Evolutionary conservation across 1,139 yeast genomes (phyloP).

Genomic region (Sugiyamaella novakii): DNA sequence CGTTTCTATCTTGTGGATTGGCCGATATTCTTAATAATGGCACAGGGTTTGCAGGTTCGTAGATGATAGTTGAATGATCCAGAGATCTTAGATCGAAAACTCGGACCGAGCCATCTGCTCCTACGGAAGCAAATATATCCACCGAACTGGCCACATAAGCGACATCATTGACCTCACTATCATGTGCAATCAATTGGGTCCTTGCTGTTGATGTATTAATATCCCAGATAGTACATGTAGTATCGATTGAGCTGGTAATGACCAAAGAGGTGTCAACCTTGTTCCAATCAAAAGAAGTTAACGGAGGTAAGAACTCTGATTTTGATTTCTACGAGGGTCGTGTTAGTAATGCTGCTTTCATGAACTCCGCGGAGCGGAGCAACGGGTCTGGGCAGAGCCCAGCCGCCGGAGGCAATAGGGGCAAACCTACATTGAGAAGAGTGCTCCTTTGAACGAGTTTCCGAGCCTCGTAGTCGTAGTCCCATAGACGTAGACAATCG

Average conservation of each 20-base stretch:
- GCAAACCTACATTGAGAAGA: slow-evolving; percentile 39
- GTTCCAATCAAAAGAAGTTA: slow-evolving; percentile 96
- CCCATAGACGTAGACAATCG: slow-evolving; percentile 71
- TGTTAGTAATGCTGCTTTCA: not conserved
- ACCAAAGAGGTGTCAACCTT: slow-evolving; percentile 65
- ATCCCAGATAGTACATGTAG: slow-evolving; percentile 98
- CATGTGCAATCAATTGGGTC: slow-evolving; percentile 95
- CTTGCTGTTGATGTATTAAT: slow-evolving; percentile 72
- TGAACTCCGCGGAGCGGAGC: not conserved
- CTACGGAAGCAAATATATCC: slow-evolving; percentile 86
- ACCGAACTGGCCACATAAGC: slow-evolving; percentile 75
- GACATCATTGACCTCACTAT: slow-evolving; percentile 92
- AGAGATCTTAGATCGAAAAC: slow-evolving; percentile 86
- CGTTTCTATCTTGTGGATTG: slow-evolving; percentile 75
- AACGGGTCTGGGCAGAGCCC: slow-evolving; percentile 7
- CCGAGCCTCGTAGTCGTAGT: slow-evolving; percentile 46
- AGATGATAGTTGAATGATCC: slow-evolving; percentile 92
- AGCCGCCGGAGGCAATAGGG: not conserved
- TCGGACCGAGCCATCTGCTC: slow-evolving; percentile 93
- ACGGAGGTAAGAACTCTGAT: slow-evolving; percentile 50
- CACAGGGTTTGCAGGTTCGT: slow-evolving; percentile 62
- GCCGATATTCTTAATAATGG: slow-evolving; percentile 78
- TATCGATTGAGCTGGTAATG: slow-evolving; percentile 88
- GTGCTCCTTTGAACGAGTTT: slow-evolving; percentile 47
- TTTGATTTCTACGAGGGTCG: slow-evolving; percentile 40